Evolutionary conservation across 2,329 filamentous ascomycete species (phyloP), one percentile per base, ranked within the genome.

Genomic region (Ophiocordyceps camponoti-saundersi): DNA sequence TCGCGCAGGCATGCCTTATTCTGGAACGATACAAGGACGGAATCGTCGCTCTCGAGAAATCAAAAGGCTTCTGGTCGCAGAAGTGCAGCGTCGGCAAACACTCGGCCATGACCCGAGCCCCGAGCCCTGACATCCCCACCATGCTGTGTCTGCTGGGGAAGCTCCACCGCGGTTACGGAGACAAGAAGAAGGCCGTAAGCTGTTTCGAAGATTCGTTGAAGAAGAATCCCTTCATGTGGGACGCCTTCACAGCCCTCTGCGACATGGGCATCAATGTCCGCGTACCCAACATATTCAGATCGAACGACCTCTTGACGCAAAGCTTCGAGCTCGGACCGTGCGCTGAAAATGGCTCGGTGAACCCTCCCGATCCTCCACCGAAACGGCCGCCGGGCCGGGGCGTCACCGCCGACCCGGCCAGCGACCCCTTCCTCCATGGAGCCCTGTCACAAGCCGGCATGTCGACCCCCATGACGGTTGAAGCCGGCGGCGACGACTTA

Each of bases 181-280:
- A 85, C 56, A 84, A 84, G 57, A 83, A 83, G 55, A 88, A 85
- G 62, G 89, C 92, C 8, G 79, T 90, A 16, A 77, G 84, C 53
- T 87, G 79, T 61, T 96, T 92, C 59, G 87, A 94, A 53, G 87
- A 93, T 50, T 79, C 89, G 6, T 68, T 98, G 56, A 93, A 89
- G 64, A 63, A 80, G 47, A 98, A 96, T 57, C 89, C 92, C 1
- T 90, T 96, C 63, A 92, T 95, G 77, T 98, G 92, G 92, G 92
- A 98, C 69, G 89, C 90, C 0, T 96, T 96, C 57, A 80, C 82
- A 21, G 82, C 79, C 16, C 73, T 98, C 8, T 95, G 89, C 60
- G 88, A 95, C 58, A 85, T 77, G 80, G 85, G 86, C 4, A 82
- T 87, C 42, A 80, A 80, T 53, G 73, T 96, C 47, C 80, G 85